Percentiles rank a stretch among this genome's conserved stretches.
phyloP scores from a whole-genome alignment of 768 basidiomycete species.

The Punctularia strigosozonata region DNA sequence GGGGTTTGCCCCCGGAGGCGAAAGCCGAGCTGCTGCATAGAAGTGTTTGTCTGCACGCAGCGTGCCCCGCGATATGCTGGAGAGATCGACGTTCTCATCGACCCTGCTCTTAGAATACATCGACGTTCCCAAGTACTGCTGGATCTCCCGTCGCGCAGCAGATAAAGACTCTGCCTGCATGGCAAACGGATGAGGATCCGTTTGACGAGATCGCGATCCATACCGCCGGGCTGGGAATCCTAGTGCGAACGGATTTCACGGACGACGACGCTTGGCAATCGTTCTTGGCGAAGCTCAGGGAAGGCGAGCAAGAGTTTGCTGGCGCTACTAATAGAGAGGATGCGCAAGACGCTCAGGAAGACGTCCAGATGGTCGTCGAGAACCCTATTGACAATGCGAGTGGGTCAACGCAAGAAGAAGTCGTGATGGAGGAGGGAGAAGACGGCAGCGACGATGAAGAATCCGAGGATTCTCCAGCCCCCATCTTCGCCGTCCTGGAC shows the following conservation, averaged over 20 bases:
- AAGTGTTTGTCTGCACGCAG: too few relatives aligned
- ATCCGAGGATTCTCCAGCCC: too few relatives aligned
- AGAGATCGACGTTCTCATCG: too few relatives aligned
- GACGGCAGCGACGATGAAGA: slow-evolving; percentile 9
- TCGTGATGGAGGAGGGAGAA: slow-evolving; percentile 8
- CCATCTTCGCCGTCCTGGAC: slow-evolving; percentile 43
- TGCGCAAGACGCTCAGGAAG: slow-evolving; percentile 3
- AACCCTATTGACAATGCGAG: too few relatives aligned
- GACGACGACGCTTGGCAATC: slow-evolving; percentile 53
- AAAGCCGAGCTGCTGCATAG: slow-evolving; percentile 6
- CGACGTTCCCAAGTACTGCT: background rate
- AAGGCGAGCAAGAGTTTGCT: slow-evolving; percentile 32
- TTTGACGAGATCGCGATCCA: slow-evolving; percentile 35
- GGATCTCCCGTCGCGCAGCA: slow-evolving; percentile 6
- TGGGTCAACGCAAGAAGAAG: too few relatives aligned
- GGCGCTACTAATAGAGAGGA: background rate
- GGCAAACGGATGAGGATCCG: slow-evolving; percentile 44
- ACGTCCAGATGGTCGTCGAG: slow-evolving; percentile 13
- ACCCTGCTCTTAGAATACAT: too few relatives aligned
- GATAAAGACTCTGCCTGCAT: slow-evolving; percentile 12
- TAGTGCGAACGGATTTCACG: slow-evolving; percentile 66
- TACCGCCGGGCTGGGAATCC: slow-evolving; percentile 40
- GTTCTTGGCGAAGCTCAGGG: slow-evolving; percentile 38
- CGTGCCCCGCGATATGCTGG: too few relatives aligned
- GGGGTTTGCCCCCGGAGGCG: slow-evolving; percentile 22